A percentile compares a stretch with the other conserved stretches of the same genome.
These are phyloP conservation scores for Ustilago curta DNA, from an alignment of 1,284 basidiomycete genomes.

Conservation along the genomic window DNA sequence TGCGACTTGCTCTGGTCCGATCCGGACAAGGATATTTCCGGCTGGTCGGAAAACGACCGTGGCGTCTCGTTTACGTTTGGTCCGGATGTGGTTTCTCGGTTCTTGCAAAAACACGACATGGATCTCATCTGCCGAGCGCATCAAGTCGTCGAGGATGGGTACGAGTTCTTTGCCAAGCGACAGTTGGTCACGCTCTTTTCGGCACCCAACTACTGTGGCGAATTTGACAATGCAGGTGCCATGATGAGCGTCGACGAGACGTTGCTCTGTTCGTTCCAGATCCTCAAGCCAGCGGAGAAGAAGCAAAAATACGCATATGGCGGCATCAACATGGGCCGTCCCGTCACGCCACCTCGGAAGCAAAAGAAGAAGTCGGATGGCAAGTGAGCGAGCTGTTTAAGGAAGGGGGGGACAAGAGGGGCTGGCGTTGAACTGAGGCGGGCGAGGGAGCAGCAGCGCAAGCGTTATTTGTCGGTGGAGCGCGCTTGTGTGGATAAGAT, in stretches of 20 bases:
- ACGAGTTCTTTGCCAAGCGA: constrained; percentile 98
- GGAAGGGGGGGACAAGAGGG: not conserved
- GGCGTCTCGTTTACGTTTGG: constrained; percentile 99
- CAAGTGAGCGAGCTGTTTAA: constrained; percentile 53
- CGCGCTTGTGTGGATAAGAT: not conserved
- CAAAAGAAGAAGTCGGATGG: constrained; percentile 71
- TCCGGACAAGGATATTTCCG: constrained; percentile 98
- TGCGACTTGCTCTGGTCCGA: constrained; percentile 99
- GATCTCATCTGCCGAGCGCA: constrained; percentile 98
- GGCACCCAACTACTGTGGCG: constrained; percentile 96
- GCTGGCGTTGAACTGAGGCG: not conserved
- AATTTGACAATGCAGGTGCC: constrained; percentile 98
- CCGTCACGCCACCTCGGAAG: constrained; percentile 73
- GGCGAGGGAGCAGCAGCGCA: not conserved
- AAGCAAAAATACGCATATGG: constrained; percentile 80
- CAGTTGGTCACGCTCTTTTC: constrained; percentile 97
- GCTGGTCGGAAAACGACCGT: constrained; percentile 99
- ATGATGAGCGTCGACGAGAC: constrained; percentile 99
- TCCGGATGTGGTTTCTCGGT: constrained; percentile 95
- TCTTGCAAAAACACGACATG: constrained; percentile 98
- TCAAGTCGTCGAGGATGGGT: constrained; percentile 99
- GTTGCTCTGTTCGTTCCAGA: constrained; percentile 92
- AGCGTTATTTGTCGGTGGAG: no score
- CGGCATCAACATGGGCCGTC: constrained; percentile 71
- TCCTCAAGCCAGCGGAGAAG: constrained; percentile 98